These are phyloP conservation scores for Gracilariopsis chorda DNA, from an alignment of 23 red algal genomes.

Conservation along the genomic window DNA sequence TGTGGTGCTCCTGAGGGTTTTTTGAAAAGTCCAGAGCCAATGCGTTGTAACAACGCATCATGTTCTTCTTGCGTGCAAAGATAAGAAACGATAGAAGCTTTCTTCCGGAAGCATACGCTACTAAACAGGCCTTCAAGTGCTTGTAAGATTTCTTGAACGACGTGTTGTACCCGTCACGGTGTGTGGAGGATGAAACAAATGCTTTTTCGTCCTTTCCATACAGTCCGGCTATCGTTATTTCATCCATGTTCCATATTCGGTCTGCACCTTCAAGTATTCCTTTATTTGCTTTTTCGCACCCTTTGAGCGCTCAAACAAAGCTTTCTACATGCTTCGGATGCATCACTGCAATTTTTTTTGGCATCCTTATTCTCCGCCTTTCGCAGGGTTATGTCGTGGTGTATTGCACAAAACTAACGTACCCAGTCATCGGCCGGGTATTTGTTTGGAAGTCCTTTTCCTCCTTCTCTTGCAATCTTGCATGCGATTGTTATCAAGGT, in stretches of 20 bases:
- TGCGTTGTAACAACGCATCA: background rate
- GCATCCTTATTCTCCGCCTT: background rate
- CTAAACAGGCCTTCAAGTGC: background rate
- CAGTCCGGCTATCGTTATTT: background rate
- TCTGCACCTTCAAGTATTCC: background rate
- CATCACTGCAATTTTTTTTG: background rate
- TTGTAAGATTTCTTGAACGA: background rate
- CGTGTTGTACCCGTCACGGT: background rate
- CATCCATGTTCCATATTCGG: slow-evolving; percentile 4
- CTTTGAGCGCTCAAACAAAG: background rate
- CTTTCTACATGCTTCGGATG: background rate
- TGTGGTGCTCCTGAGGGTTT: background rate
- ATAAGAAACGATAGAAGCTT: slow-evolving; percentile 12
- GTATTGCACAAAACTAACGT: background rate
- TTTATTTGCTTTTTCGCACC: background rate
- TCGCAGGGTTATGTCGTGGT: background rate
- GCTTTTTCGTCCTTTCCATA: background rate
- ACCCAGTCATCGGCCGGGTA: background rate
- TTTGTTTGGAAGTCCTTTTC: background rate
- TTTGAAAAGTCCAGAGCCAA: background rate
- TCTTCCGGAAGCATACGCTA: background rate
- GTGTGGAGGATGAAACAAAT: background rate
- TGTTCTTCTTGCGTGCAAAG: background rate
- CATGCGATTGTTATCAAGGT: background rate
- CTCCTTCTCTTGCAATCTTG: background rate